These are phyloP conservation scores for Clarireedia sp. DNA, from an alignment of 2,329 filamentous ascomycete genomes.

Conservation along the genomic window DNA sequence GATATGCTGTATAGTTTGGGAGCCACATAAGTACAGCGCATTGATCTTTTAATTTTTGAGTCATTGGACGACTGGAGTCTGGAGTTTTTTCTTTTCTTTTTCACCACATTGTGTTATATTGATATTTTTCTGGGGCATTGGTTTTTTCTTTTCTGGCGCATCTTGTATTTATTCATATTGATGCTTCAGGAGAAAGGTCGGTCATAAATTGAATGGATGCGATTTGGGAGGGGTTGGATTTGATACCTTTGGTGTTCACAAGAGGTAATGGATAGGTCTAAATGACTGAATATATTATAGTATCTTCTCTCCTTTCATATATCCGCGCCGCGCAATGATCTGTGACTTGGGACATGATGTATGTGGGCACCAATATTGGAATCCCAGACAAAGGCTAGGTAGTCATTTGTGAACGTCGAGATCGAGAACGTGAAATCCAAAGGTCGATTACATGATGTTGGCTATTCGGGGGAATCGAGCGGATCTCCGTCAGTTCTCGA, in stretches of 20 bases:
- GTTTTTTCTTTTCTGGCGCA: constrained; percentile 3
- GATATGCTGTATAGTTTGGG: constrained; percentile 14
- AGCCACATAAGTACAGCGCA: constrained; percentile 13
- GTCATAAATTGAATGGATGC: constrained; percentile 21
- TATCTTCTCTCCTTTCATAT: background rate
- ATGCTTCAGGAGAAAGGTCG: background rate
- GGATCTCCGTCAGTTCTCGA: too few relatives aligned
- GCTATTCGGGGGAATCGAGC: too few relatives aligned
- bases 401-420: too few relatives aligned
- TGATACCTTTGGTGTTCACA: constrained; percentile 25
- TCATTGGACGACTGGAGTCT: constrained; percentile 11
- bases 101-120: constrained; percentile 7
- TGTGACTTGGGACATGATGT: too few relatives aligned
- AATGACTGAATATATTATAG: background rate
- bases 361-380: too few relatives aligned
- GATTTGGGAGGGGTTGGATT: constrained; percentile 15
- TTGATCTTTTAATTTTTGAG: constrained; percentile 4
- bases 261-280: constrained; percentile 9
- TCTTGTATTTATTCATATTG: constrained; percentile 3
- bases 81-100: constrained; percentile 3
- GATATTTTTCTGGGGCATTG: background rate
- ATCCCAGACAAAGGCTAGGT: too few relatives aligned
- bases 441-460: too few relatives aligned
- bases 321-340: too few relatives aligned
- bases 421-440: too few relatives aligned